Conservation (phyloP, 1,284 basidiomycete species). For the Apiotrichum siamense region DNA sequence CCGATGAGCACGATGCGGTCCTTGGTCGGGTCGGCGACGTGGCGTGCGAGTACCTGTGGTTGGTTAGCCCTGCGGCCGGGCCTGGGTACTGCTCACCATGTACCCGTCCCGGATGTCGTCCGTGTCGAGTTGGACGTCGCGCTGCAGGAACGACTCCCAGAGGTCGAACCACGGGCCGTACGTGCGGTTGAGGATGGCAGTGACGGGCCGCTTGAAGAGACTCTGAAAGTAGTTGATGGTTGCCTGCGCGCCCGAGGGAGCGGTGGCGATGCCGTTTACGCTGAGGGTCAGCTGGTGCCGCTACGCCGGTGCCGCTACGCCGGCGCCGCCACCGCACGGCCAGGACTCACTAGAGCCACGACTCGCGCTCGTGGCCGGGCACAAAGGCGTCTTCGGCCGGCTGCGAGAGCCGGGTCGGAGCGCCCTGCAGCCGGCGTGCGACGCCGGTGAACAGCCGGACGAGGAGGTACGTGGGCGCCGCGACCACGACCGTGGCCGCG, state of each 20-base stretch:
- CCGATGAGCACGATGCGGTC: conserved; percentile 29
- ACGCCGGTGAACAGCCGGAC: neutral
- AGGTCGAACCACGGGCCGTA: conserved; percentile 30
- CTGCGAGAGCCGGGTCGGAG: neutral
- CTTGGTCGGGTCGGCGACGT: conserved; percentile 14
- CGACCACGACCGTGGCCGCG: neutral
- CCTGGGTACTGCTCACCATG: neutral
- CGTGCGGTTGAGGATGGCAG: conserved; percentile 26
- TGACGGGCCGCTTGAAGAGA: conserved; percentile 22
- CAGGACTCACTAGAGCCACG: conserved; percentile 20
- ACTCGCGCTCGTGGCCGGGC: neutral
- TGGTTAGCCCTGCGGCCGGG: neutral
- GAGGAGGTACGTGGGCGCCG: neutral
- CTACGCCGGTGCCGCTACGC: too few species aligned
- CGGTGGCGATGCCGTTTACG: conserved; percentile 32
- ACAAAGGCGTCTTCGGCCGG: conserved; percentile 1
- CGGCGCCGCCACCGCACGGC: too few species aligned
- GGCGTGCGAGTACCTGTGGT: neutral
- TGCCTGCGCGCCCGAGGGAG: conserved; percentile 22
- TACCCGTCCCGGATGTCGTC: conserved; percentile 22
- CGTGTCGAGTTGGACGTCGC: conserved; percentile 25
- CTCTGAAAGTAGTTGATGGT: conserved; percentile 18
- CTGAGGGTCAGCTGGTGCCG: too few species aligned
- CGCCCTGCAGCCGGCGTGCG: neutral
- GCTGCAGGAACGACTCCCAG: conserved; percentile 27